phyloP scores from a whole-genome alignment of 1,284 basidiomycete genomes.

The Ustilago lituana region DNA sequence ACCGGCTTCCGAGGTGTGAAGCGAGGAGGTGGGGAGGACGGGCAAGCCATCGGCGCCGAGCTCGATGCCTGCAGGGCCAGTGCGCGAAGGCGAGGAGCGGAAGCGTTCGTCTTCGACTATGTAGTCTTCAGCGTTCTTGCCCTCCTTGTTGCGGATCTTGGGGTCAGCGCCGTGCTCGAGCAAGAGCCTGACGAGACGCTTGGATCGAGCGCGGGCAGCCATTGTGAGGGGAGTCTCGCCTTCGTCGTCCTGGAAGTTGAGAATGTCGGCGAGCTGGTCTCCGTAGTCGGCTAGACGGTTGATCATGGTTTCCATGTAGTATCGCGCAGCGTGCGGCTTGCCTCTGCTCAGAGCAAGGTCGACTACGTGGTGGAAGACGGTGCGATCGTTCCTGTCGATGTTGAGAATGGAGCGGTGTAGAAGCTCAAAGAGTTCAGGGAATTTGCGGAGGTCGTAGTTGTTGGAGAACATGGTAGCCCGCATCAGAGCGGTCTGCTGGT shows the following conservation, averaged over 20 bases:
- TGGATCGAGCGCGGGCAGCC: slow-evolving; percentile 93
- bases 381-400: slow-evolving; percentile 97
- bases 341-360: slow-evolving; percentile 98
- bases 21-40: slow-evolving; percentile 44
- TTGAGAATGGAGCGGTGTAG: slow-evolving; percentile 96
- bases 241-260: slow-evolving; percentile 99
- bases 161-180: slow-evolving; percentile 97
- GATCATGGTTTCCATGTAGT: slow-evolving; percentile 98
- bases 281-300: slow-evolving; percentile 91
- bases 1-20: slow-evolving; percentile 87
- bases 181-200: slow-evolving; percentile 93
- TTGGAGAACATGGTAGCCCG: slow-evolving; percentile 99
- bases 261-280: slow-evolving; percentile 94
- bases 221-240: slow-evolving; percentile 97
- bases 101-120: slow-evolving; percentile 98
- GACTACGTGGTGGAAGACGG: slow-evolving; percentile 97
- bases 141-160: slow-evolving; percentile 92
- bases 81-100: slow-evolving; percentile 78
- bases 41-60: slow-evolving; percentile 41
- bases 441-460: slow-evolving; percentile 99
- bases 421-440: slow-evolving; percentile 95
- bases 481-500: slow-evolving; percentile 98
- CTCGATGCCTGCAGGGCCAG: slow-evolving; percentile 39
- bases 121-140: slow-evolving; percentile 97
- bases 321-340: slow-evolving; percentile 95